These are phyloP conservation scores for Mucor irregularis DNA, from an alignment of 371 early-diverging fungal genomes.

Conservation along the genomic window DNA sequence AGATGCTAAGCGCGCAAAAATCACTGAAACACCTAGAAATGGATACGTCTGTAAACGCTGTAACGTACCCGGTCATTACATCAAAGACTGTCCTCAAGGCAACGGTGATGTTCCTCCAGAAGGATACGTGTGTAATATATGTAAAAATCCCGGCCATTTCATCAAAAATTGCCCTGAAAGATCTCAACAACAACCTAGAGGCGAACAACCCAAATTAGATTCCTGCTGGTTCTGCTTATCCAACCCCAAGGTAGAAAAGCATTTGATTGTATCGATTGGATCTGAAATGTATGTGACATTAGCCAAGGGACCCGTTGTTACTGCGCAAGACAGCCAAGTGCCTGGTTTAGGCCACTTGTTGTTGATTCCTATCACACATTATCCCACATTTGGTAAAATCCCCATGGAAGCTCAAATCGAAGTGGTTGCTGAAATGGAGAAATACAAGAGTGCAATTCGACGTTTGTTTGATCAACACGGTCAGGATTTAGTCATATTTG, in stretches of 20 bases:
- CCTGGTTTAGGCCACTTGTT: constrained; percentile 76
- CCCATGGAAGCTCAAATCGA: constrained; percentile 41
- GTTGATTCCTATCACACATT: constrained; percentile 76
- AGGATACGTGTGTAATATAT: constrained; percentile 55
- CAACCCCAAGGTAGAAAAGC: constrained; percentile 77
- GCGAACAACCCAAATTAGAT: constrained; percentile 19
- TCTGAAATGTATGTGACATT: constrained; percentile 70
- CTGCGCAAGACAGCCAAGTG: constrained; percentile 28
- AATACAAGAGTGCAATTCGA: constrained; percentile 55
- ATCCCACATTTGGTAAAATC: constrained; percentile 50
- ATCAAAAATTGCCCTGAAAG: constrained; percentile 65
- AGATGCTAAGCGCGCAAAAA: constrained; percentile 29
- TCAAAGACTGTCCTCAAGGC: constrained; percentile 62
- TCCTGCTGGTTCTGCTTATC: constrained; percentile 91
- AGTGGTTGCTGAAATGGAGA: constrained; percentile 57
- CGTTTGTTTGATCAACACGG: constrained; percentile 49
- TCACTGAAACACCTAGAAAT: constrained; percentile 24
- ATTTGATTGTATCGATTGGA: constrained; percentile 77
- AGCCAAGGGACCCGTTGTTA: constrained; percentile 73
- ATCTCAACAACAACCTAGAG: constrained; percentile 1
- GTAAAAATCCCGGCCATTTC: constrained; percentile 62
- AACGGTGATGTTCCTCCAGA: constrained; percentile 24
- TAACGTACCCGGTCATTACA: constrained; percentile 60
- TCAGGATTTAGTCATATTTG: constrained; percentile 68
- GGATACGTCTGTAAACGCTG: constrained; percentile 60